phyloP scores from a whole-genome alignment of 1,284 basidiomycete genomes.

The Heterobasidion irregulare region DNA sequence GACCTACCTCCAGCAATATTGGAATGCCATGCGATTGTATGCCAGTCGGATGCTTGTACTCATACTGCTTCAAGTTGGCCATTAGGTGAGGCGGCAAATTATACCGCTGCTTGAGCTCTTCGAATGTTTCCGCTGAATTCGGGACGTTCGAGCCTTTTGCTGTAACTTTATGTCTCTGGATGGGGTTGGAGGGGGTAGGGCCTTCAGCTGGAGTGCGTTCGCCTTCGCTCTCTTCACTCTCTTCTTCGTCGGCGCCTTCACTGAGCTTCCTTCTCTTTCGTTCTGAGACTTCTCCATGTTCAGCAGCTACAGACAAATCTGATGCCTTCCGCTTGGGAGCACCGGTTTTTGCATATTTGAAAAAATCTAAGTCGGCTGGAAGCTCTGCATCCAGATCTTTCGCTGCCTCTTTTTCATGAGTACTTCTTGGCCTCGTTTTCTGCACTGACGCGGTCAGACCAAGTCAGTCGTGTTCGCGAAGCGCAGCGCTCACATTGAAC shows the following conservation, averaged over 20 bases:
- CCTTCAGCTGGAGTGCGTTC: slow-evolving; percentile 18
- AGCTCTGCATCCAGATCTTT: slow-evolving; percentile 36
- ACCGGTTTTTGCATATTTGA: slow-evolving; percentile 68
- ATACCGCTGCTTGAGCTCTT: slow-evolving; percentile 47
- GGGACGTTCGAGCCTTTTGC: slow-evolving; percentile 66
- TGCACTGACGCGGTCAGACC: neutral
- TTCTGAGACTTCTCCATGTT: neutral
- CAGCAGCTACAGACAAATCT: neutral
- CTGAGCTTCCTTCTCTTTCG: slow-evolving; percentile 21
- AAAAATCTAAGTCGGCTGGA: slow-evolving; percentile 81
- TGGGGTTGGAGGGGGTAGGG: slow-evolving; percentile 21
- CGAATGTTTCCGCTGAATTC: slow-evolving; percentile 46
- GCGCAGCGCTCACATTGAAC: slow-evolving; percentile 41
- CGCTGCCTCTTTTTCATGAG: slow-evolving; percentile 16
- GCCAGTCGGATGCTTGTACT: slow-evolving; percentile 58
- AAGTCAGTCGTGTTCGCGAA: slow-evolving; percentile 10
- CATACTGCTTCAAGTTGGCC: slow-evolving; percentile 51
- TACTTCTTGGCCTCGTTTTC: slow-evolving; percentile 13
- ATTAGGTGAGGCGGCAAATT: slow-evolving; percentile 48
- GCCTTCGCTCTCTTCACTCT: slow-evolving; percentile 22
- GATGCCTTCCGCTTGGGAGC: slow-evolving; percentile 31
- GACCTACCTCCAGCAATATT: slow-evolving; percentile 57
- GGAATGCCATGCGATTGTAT: slow-evolving; percentile 72
- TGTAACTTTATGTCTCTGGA: slow-evolving; percentile 51
- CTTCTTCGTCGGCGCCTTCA: slow-evolving; percentile 18